A percentile compares a stretch with the other conserved stretches of the same genome.
phyloP scores from a whole-genome alignment of 2,329 filamentous ascomycete genomes.

The Pseudogymnoascus verrucosus region DNA sequence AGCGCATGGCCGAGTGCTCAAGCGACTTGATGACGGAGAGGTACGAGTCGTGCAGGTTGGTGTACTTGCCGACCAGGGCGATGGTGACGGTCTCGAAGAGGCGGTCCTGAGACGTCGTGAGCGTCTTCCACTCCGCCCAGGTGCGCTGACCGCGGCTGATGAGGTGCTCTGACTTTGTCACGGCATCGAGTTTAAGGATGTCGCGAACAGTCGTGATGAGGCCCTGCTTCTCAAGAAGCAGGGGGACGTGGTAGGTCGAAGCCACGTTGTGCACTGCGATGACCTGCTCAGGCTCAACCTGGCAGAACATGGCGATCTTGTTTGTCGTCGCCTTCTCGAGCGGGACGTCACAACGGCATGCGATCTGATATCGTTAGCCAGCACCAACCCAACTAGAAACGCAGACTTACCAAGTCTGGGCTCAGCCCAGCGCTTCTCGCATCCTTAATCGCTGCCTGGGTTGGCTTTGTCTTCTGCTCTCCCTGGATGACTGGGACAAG shows the following conservation, averaged over 20 bases:
- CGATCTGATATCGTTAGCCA: constrained; percentile 51
- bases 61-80: constrained; percentile 89
- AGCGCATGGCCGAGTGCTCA: constrained; percentile 86
- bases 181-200: constrained; percentile 55
- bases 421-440: constrained; percentile 64
- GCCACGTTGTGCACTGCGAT: constrained; percentile 83
- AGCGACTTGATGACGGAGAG: constrained; percentile 77
- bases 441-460: constrained; percentile 79
- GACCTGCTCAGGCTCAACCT: constrained; percentile 78
- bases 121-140: constrained; percentile 70
- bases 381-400: constrained; percentile 8
- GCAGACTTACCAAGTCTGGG: constrained; percentile 53
- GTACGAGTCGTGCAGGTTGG: constrained; percentile 76
- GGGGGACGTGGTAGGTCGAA: constrained; percentile 87
- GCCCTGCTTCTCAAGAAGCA: constrained; percentile 80
- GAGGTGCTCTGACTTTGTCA: constrained; percentile 45
- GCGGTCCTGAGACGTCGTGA: constrained; percentile 59
- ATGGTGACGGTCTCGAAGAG: constrained; percentile 67
- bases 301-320: constrained; percentile 86
- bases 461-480: constrained; percentile 96
- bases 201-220: constrained; percentile 60
- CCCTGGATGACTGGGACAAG: constrained; percentile 63
- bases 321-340: constrained; percentile 67
- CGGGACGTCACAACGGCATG: constrained; percentile 77
- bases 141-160: constrained; percentile 56